These are phyloP conservation scores for Solanum corneliomulleri DNA, from an alignment of 257 asterid species.

Conservation along the genomic window DNA sequence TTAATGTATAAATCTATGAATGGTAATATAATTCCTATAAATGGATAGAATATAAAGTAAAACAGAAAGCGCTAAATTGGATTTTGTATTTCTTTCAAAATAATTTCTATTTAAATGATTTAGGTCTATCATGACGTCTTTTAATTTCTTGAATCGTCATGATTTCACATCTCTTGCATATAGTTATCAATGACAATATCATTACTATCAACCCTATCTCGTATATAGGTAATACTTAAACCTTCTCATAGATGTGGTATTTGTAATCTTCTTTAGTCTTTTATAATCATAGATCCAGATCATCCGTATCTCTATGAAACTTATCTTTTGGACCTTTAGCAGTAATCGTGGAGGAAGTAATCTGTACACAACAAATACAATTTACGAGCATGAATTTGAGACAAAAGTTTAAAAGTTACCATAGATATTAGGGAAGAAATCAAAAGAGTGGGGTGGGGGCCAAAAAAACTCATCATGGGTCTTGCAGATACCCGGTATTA, in stretches of 20 bases:
- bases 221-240: background rate
- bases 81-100: background rate
- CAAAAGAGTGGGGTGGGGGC: too few species aligned
- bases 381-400: too few species aligned
- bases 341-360: too few species aligned
- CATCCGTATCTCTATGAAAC: background rate
- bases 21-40: too few species aligned
- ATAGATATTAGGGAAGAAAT: too few species aligned
- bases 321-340: background rate
- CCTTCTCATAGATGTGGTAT: background rate
- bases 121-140: background rate
- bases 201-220: too few species aligned
- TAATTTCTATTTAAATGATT: background rate
- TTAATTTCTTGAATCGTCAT: background rate
- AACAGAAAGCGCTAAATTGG: too few species aligned
- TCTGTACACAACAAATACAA: too few species aligned
- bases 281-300: background rate
- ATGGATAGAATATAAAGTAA: too few species aligned
- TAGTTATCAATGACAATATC: background rate
- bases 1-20: too few species aligned
- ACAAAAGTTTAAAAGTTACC: too few species aligned
- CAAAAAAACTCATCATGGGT: constrained; percentile 18
- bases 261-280: background rate
- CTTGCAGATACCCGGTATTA: constrained; percentile 52
- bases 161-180: background rate